Conservation (phyloP, 2,329 filamentous ascomycete species). For the Exophiala calicioides region DNA sequence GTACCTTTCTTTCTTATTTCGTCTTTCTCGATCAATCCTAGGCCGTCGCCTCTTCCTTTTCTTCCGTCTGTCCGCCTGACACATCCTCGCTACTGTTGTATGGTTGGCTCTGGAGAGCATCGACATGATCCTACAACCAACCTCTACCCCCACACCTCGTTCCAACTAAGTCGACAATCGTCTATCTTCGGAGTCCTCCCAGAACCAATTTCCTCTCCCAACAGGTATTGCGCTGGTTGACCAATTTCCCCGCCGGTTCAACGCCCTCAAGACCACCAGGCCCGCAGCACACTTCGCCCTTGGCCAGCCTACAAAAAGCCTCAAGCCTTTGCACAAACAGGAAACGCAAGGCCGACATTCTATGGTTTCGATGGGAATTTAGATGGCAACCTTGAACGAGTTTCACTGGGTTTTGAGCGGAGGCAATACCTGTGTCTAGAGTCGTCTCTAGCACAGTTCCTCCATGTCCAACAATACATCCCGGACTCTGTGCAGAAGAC, state of each 20-base stretch:
- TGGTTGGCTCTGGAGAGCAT: not conserved
- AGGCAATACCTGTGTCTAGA: conserved; percentile 3
- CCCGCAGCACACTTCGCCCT: not conserved
- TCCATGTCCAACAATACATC: conserved; percentile 14
- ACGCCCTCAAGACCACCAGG: too few relatives aligned
- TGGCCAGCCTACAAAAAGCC: too few relatives aligned
- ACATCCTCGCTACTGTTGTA: too few relatives aligned
- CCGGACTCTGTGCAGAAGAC: conserved; percentile 1
- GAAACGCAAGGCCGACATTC: too few relatives aligned
- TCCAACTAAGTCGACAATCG: not conserved
- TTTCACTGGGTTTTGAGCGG: conserved; percentile 11
- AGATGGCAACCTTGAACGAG: conserved; percentile 10
- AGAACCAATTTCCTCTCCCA: not conserved
- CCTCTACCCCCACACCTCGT: not conserved
- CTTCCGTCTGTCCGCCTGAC: too few relatives aligned
- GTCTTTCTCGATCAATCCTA: too few relatives aligned
- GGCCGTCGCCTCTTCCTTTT: too few relatives aligned
- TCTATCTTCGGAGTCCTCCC: not conserved
- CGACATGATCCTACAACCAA: not conserved
- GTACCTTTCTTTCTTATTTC: too few relatives aligned
- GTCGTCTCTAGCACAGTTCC: not conserved
- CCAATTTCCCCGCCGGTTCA: too few relatives aligned
- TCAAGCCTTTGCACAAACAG: too few relatives aligned
- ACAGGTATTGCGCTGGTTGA: not conserved
- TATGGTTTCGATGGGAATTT: too few relatives aligned